A percentile compares a stretch with the other conserved stretches of the same genome.
Conservation (phyloP, 805 yeast genomes). For the Jamesozyma rosinii region DNA sequence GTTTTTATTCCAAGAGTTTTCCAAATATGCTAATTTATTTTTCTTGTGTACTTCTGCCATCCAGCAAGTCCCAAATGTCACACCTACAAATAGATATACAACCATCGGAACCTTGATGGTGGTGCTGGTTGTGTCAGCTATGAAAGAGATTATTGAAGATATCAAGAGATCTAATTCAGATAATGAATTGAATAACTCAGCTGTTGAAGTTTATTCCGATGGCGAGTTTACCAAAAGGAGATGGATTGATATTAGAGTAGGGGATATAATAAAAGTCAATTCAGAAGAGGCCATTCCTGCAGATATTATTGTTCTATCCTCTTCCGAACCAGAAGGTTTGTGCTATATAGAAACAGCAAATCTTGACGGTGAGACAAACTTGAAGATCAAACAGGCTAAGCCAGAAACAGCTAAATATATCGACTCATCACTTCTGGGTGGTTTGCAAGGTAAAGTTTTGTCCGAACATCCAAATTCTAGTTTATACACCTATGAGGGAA, state of each 20-base stretch:
- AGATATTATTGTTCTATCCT: slow-evolving; percentile 71
- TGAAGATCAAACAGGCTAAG: slow-evolving; percentile 85
- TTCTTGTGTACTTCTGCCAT: slow-evolving; percentile 85
- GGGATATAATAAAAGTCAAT: slow-evolving; percentile 76
- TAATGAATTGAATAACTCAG: slow-evolving; percentile 75
- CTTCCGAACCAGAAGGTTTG: slow-evolving; percentile 96
- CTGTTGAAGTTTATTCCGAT: slow-evolving; percentile 52
- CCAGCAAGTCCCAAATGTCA: slow-evolving; percentile 93
- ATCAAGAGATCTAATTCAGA: slow-evolving; percentile 82
- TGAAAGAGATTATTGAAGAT: slow-evolving; percentile 87
- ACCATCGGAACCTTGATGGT: slow-evolving; percentile 84
- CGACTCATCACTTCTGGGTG: slow-evolving; percentile 50
- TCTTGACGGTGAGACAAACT: slow-evolving; percentile 93
- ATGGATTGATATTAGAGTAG: slow-evolving; percentile 86
- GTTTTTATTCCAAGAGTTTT: slow-evolving; percentile 90
- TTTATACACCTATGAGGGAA: slow-evolving; percentile 91
- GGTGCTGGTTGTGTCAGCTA: slow-evolving; percentile 82
- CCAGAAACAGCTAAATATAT: slow-evolving; percentile 67
- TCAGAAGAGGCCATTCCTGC: slow-evolving; percentile 94
- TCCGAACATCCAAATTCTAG: slow-evolving; percentile 94
- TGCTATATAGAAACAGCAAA: slow-evolving; percentile 97
- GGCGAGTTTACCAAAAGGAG: slow-evolving; percentile 57
- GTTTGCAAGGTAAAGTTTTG: slow-evolving; percentile 49
- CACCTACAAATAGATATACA: slow-evolving; percentile 93
- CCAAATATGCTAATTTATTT: slow-evolving; percentile 92